A percentile compares a stretch with the other conserved stretches of the same genome.
phyloP scores from a whole-genome alignment of 306 rosid genomes.

The Fragaria nilgerrensis region DNA sequence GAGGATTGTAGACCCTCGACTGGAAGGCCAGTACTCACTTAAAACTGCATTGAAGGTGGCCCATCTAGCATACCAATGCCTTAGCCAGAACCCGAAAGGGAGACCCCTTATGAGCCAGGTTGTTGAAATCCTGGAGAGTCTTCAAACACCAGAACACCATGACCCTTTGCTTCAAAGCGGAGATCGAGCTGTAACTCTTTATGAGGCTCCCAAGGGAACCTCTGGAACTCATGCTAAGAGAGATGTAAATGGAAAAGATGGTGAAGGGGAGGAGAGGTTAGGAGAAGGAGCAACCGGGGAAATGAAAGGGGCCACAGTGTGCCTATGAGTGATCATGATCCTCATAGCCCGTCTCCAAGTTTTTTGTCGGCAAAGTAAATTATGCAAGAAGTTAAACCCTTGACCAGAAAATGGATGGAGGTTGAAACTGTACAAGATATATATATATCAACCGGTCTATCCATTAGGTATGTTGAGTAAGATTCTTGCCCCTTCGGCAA shows the following conservation, averaged over 20 bases:
- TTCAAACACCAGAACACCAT: slow-evolving; percentile 47
- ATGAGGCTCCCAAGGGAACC: slow-evolving; percentile 59
- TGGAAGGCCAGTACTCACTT: slow-evolving; percentile 76
- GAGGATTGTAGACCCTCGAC: slow-evolving; percentile 72
- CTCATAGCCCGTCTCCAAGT: slow-evolving; percentile 25
- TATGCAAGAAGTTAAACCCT: slow-evolving; percentile 35
- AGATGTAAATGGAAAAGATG: slow-evolving; percentile 9
- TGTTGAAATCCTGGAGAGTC: slow-evolving; percentile 63
- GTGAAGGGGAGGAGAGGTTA: slow-evolving; percentile 15
- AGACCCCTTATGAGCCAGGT: slow-evolving; percentile 88
- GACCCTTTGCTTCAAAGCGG: slow-evolving; percentile 60
- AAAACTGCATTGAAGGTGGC: slow-evolving; percentile 69
- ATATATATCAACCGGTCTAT: slow-evolving; percentile 19
- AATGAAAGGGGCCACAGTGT: slow-evolving; percentile 35
- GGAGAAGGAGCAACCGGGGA: slow-evolving; percentile 25
- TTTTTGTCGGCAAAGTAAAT: slow-evolving; percentile 31
- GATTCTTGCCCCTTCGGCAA: slow-evolving; percentile 1
- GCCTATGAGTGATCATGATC: slow-evolving; percentile 29
- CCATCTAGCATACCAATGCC: slow-evolving; percentile 74
- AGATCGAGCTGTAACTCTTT: slow-evolving; percentile 55
- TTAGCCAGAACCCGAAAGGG: slow-evolving; percentile 90
- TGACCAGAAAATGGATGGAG: slow-evolving; percentile 24
- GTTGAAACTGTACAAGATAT: slow-evolving; percentile 43
- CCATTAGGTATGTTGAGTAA: slow-evolving; percentile 27
- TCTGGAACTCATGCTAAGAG: slow-evolving; percentile 14